Percentiles rank a stretch among this genome's conserved stretches.
phyloP scores from a whole-genome alignment of 148 eudicot species.

The Chenopodium suecicum region DNA sequence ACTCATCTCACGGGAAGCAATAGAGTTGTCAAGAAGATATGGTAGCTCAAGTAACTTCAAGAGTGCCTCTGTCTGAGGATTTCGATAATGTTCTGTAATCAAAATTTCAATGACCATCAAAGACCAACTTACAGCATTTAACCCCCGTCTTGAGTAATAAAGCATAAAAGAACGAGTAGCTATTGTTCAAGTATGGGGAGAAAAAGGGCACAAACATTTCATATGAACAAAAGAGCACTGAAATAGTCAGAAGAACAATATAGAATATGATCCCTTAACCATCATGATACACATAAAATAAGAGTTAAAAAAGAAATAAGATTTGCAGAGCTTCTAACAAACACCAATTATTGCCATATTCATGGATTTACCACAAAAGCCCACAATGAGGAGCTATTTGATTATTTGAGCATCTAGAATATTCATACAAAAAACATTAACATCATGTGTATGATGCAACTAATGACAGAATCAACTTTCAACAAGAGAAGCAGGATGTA shows the following conservation, averaged over 20 bases:
- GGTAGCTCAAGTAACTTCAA: constrained; percentile 76
- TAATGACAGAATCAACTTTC: neutral
- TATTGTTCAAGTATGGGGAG: neutral
- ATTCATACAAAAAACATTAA: neutral
- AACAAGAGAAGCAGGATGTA: neutral
- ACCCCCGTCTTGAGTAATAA: neutral
- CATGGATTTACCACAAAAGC: neutral
- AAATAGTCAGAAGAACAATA: neutral
- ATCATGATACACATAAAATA: neutral
- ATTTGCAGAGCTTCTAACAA: neutral
- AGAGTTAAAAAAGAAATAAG: neutral
- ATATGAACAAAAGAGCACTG: neutral
- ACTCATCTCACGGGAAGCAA: constrained; percentile 28
- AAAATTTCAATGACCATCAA: constrained; percentile 14
- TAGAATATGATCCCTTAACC: neutral
- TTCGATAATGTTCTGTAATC: constrained; percentile 57
- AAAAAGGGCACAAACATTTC: neutral
- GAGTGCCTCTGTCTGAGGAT: constrained; percentile 90
- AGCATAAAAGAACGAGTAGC: neutral
- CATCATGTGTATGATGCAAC: neutral
- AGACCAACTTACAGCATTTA: neutral
- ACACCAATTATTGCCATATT: neutral
- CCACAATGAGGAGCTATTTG: neutral
- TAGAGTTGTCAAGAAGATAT: constrained; percentile 57
- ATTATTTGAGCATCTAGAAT: neutral